Evolutionary conservation across 164 flowering plant genomes (phyloP).

Genomic region (Piper longum): DNA sequence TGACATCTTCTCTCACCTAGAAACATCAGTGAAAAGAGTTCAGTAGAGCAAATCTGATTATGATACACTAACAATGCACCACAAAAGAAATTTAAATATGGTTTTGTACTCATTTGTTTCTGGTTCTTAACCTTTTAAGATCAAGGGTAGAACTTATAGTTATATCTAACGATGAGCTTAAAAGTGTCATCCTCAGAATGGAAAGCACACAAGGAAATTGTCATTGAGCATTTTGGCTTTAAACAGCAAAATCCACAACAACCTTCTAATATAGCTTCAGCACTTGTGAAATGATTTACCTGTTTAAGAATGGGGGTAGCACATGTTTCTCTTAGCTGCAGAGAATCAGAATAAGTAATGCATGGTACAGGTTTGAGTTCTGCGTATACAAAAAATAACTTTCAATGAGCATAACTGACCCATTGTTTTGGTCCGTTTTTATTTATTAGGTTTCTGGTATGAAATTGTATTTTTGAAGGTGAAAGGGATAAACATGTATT

Average conservation of each 20-base stretch:
- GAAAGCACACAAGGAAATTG: neutral
- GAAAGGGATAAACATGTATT: neutral
- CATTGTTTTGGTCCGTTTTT: neutral
- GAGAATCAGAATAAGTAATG: slow-evolving; percentile 75
- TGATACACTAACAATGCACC: neutral
- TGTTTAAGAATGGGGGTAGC: slow-evolving; percentile 86
- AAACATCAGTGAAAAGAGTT: neutral
- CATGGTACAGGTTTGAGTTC: slow-evolving; percentile 98
- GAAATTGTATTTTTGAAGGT: neutral
- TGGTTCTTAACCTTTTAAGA: neutral
- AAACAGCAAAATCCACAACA: neutral
- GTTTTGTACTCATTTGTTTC: neutral
- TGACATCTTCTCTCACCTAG: slow-evolving; percentile 87
- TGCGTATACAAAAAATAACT: slow-evolving; percentile 42
- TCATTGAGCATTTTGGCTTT: neutral
- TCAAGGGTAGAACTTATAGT: neutral
- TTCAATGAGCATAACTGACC: too few species aligned
- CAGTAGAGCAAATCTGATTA: neutral
- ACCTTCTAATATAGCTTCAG: neutral
- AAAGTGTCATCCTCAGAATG: too few species aligned
- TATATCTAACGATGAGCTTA: too few species aligned
- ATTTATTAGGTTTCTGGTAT: neutral
- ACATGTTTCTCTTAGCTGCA: slow-evolving; percentile 52
- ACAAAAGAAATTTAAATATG: too few species aligned
- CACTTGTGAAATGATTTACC: slow-evolving; percentile 20